A percentile compares a stretch with the other conserved stretches of the same genome.
Conservation (phyloP, 2,329 filamentous ascomycete genomes). For the Colletotrichum truncatum region DNA sequence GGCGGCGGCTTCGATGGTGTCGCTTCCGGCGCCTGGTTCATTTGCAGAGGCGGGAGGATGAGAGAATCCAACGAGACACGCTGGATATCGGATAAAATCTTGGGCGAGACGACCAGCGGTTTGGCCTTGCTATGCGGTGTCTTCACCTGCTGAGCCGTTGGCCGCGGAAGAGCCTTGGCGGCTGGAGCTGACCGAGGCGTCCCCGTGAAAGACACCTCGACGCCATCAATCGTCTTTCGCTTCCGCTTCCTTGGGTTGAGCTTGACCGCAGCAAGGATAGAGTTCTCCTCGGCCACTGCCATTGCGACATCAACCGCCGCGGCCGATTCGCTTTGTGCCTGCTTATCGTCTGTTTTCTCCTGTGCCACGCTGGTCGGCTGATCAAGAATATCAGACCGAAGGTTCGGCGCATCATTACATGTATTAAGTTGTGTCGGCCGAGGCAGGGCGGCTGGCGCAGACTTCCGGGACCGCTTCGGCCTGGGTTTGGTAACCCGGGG, state of each 20-base stretch:
- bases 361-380: not conserved
- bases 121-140: not conserved
- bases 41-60: conserved; percentile 4
- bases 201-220: conserved; percentile 31
- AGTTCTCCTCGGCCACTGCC: conserved; percentile 38
- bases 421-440: not conserved
- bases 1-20: conserved; percentile 2
- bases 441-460: conserved; percentile 46
- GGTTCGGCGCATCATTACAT: not conserved
- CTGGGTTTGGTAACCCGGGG: conserved; percentile 29
- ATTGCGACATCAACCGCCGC: not conserved
- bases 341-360: not conserved
- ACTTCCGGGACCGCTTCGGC: conserved; percentile 47
- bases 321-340: not conserved
- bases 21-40: not conserved
- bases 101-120: not conserved
- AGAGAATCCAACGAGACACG: conserved; percentile 5
- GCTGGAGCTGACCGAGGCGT: not conserved
- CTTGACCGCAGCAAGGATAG: conserved; percentile 63
- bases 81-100: conserved; percentile 20
- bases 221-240: conserved; percentile 55
- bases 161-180: conserved; percentile 36
- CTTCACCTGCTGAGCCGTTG: not conserved
- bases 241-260: conserved; percentile 56
- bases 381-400: not conserved